phyloP scores from a whole-genome alignment of 768 basidiomycete genomes.

The Tylopilus sp. region DNA sequence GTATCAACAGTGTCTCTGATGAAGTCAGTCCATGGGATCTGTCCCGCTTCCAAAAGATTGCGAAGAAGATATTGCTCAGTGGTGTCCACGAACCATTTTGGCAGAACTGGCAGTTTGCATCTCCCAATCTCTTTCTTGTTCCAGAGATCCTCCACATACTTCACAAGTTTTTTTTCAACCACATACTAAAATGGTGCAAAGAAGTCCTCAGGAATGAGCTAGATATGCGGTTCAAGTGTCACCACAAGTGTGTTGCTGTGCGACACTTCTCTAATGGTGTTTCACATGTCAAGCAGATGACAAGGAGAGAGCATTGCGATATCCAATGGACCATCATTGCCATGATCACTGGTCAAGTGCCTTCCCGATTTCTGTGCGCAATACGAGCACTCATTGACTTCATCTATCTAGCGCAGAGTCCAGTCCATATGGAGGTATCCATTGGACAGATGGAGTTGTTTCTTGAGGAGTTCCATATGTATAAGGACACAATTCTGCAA shows the following conservation, averaged over 20 bases:
- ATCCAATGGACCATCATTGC: too few species aligned
- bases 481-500: neutral
- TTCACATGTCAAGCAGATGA: too few species aligned
- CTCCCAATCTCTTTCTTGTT: neutral
- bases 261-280: too few species aligned
- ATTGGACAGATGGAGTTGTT: neutral
- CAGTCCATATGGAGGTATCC: neutral
- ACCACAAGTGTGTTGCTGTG: too few species aligned
- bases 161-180: constrained; percentile 13
- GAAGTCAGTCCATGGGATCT: constrained; percentile 24
- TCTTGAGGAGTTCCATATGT: neutral
- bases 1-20: neutral
- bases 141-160: constrained; percentile 3
- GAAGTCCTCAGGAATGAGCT: too few species aligned
- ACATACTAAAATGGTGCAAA: constrained; percentile 9
- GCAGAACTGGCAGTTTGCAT: neutral
- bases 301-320: too few species aligned
- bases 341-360: too few species aligned
- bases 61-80: neutral
- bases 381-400: neutral
- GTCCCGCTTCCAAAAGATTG: constrained; percentile 15
- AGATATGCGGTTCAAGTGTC: too few species aligned
- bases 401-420: neutral
- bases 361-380: neutral
- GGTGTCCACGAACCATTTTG: neutral